Evolutionary conservation across 257 asterid species (phyloP), one percentile per base, ranked within the genome.

Genomic region (Handroanthus guayacan): DNA sequence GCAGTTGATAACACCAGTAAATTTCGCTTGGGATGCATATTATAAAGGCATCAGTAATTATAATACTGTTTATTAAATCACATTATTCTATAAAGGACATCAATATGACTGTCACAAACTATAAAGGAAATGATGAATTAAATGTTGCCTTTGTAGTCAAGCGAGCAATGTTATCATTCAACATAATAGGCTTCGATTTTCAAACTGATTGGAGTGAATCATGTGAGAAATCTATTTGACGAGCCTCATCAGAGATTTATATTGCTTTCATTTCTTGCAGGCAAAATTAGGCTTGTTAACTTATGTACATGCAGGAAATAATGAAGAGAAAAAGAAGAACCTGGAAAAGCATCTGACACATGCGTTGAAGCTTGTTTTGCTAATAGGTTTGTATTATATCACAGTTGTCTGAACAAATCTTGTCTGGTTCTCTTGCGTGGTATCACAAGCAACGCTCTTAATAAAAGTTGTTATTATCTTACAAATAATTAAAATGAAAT

Each of bases 281-380:
- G 31, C 37, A 37, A 62, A 50, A 63, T 57, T 69, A 8, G 31
- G 41, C 39, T 37, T 39, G 16, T 65, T 58, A 64, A 1, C 34
- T 75, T 31, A 18, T 64, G 39, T 80, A 52, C 57, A 45, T 55
- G 83, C 93, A 95, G 99, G 91, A 65, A 89, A 87, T 60, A 11
- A 80, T 43, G 48, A 80, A 79, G 86, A 81, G 77, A 90, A 80
- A 85, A 85, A 69, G 72, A 83, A 80, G 79, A 90, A 85, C 65
- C 89, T 92, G 11, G 96, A 82, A 57, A 86, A 86, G 83, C 76
- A 89, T 80, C 82, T 92, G 62, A 86, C 96, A 47, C 95, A 92
- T 80, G 97, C 98, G 11, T 72, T 94, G 83, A 95, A 95, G 84
- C 97, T 95, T 84, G 97, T 95, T 79, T 81, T 95, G 85, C 93